Conservation (phyloP, 163 green algal genomes). For the Smithsoniella earleae region DNA sequence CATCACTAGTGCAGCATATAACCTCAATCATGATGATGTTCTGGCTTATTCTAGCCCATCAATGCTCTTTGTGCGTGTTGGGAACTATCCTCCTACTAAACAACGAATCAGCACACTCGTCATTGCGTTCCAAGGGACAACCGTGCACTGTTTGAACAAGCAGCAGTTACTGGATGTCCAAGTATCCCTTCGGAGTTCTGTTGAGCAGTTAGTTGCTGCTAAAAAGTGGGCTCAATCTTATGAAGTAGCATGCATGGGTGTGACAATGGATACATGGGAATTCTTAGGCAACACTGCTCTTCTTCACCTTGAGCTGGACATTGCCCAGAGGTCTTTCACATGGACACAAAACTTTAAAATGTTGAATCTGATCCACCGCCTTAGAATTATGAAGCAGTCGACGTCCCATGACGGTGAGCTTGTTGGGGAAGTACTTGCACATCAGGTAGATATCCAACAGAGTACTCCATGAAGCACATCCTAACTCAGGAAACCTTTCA, state of each 20-base stretch:
- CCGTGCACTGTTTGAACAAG: conserved; percentile 41
- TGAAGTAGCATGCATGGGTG: conserved; percentile 65
- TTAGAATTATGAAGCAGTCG: conserved; percentile 37
- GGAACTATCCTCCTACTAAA: background rate
- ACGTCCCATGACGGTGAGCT: conserved; percentile 43
- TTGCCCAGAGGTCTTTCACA: conserved; percentile 66
- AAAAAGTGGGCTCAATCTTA: conserved; percentile 57
- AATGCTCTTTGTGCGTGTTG: conserved; percentile 64
- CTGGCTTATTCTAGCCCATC: conserved; percentile 63
- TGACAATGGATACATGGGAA: conserved; percentile 67
- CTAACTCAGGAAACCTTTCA: no score
- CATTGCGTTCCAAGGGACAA: background rate
- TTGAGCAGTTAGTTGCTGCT: conserved; percentile 16
- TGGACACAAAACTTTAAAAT: conserved; percentile 58
- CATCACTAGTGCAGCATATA: conserved; percentile 66
- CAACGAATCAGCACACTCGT: background rate
- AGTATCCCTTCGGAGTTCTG: conserved; percentile 43
- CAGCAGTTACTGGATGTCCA: conserved; percentile 57
- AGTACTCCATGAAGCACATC: no score
- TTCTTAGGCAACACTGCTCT: conserved; percentile 27
- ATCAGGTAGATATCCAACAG: conserved; percentile 43
- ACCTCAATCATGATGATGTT: conserved; percentile 74
- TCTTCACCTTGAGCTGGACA: conserved; percentile 50
- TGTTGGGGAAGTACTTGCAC: conserved; percentile 61
- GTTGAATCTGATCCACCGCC: conserved; percentile 59